A percentile compares a stretch with the other conserved stretches of the same genome.
phyloP scores from a whole-genome alignment of 768 basidiomycete genomes.

The Podaxis sp. region DNA sequence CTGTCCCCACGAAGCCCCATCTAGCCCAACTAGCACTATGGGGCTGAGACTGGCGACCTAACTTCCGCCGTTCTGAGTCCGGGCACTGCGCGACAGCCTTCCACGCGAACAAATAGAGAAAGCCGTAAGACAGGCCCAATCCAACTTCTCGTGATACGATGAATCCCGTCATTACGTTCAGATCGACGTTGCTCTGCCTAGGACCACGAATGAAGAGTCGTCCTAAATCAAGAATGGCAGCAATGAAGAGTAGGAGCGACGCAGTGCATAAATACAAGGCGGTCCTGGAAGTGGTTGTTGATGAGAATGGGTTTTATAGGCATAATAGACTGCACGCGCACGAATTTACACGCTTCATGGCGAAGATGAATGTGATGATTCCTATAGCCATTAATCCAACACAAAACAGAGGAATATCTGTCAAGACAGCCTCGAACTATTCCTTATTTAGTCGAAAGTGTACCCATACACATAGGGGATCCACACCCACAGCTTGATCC shows the following conservation, averaged over 20 bases:
- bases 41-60: not conserved
- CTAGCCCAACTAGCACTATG: slow-evolving; percentile 65
- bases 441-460: not conserved
- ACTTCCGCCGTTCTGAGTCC: slow-evolving; percentile 15
- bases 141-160: slow-evolving; percentile 54
- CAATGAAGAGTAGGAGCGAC: slow-evolving; percentile 55
- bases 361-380: slow-evolving; percentile 50
- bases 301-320: not conserved
- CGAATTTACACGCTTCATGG: slow-evolving; percentile 48
- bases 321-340: slow-evolving; percentile 26
- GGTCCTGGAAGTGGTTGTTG: slow-evolving; percentile 4
- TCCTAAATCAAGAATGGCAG: slow-evolving; percentile 58
- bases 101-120: slow-evolving; percentile 70
- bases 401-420: slow-evolving; percentile 64
- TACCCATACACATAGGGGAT: not conserved
- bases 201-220: slow-evolving; percentile 42
- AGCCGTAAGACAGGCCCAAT: slow-evolving; percentile 51
- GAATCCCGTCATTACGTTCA: slow-evolving; percentile 31
- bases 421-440: slow-evolving; percentile 52
- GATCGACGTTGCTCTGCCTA: slow-evolving; percentile 18
- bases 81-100: slow-evolving; percentile 55
- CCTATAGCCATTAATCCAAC: slow-evolving; percentile 64
- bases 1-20: slow-evolving; percentile 53
- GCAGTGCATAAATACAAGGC: slow-evolving; percentile 50
- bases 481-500: slow-evolving; percentile 38